Conservation (phyloP, 768 basidiomycete species). For the Collybia nuda region DNA sequence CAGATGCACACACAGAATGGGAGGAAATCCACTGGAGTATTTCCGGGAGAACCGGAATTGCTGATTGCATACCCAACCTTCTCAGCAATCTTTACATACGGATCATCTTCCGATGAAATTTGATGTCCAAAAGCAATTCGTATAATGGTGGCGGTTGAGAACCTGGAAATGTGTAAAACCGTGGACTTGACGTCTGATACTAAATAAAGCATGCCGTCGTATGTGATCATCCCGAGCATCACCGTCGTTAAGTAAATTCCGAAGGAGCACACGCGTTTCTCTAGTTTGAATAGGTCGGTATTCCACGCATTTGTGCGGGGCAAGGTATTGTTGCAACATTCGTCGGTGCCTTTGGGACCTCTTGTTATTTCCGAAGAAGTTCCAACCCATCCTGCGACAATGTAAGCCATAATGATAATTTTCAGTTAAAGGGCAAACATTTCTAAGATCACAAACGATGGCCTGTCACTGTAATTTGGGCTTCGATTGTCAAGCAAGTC, state of each 20-base stretch:
- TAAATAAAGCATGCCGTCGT: conserved; percentile 19
- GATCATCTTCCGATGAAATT: conserved; percentile 31
- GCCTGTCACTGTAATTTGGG: conserved; percentile 20
- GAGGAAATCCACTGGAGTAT: conserved; percentile 15
- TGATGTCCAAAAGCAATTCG: conserved; percentile 30
- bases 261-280: conserved; percentile 28
- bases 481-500: conserved; percentile 30
- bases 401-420: not conserved
- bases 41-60: conserved; percentile 20
- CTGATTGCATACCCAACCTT: conserved; percentile 22
- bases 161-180: not conserved
- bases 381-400: conserved; percentile 13
- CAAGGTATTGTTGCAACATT: conserved; percentile 16
- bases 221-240: conserved; percentile 24
- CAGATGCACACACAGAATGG: conserved; percentile 22
- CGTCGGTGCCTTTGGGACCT: conserved; percentile 13
- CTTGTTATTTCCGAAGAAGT: conserved; percentile 15
- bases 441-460: conserved; percentile 12
- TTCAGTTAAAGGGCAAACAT: conserved; percentile 6
- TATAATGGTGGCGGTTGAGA: conserved; percentile 20
- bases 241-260: conserved; percentile 23
- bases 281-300: conserved; percentile 22
- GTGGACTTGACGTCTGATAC: not conserved
- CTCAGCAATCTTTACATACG: conserved; percentile 33
- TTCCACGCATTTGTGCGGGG: conserved; percentile 10